A percentile compares a stretch with the other conserved stretches of the same genome.
Conservation (phyloP, 129 eudicot genomes). For the Lactuca saligna region DNA sequence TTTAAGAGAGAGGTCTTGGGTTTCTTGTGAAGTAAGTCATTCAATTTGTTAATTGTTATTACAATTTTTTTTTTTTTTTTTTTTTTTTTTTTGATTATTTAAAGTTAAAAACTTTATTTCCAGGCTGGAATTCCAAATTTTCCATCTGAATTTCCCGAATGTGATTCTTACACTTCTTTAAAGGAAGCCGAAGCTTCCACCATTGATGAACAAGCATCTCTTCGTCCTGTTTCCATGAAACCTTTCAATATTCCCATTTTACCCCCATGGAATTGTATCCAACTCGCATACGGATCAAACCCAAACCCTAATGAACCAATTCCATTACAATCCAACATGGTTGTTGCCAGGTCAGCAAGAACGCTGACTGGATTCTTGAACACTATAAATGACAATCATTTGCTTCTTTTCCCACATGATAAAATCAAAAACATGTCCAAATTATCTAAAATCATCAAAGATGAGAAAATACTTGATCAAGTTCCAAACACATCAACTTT, state of each 20-base stretch:
- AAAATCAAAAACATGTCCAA: conserved; percentile 18
- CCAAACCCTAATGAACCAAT: conserved; percentile 28
- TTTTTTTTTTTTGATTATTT: neutral
- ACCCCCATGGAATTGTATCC: conserved; percentile 78
- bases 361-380: conserved; percentile 41
- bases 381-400: conserved; percentile 31
- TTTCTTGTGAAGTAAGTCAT: conserved; percentile 74
- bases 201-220: conserved; percentile 36
- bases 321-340: conserved; percentile 21
- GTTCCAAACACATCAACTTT: conserved; percentile 18
- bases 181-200: conserved; percentile 52
- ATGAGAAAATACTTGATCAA: conserved; percentile 42
- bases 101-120: conserved; percentile 11
- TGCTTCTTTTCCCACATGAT: conserved; percentile 50
- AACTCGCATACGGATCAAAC: conserved; percentile 16
- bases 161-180: conserved; percentile 51
- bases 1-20: conserved; percentile 90
- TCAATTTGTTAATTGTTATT: neutral
- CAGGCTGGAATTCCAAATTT: conserved; percentile 78
- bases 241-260: conserved; percentile 53
- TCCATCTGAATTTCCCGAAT: conserved; percentile 85
- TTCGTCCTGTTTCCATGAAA: conserved; percentile 56
- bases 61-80: too few species aligned
- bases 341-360: conserved; percentile 65
- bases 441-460: conserved; percentile 43